Evolutionary conservation across 768 basidiomycete species (phyloP), one percentile per base, ranked within the genome.

Genomic region (Exsudoporus frostii): DNA sequence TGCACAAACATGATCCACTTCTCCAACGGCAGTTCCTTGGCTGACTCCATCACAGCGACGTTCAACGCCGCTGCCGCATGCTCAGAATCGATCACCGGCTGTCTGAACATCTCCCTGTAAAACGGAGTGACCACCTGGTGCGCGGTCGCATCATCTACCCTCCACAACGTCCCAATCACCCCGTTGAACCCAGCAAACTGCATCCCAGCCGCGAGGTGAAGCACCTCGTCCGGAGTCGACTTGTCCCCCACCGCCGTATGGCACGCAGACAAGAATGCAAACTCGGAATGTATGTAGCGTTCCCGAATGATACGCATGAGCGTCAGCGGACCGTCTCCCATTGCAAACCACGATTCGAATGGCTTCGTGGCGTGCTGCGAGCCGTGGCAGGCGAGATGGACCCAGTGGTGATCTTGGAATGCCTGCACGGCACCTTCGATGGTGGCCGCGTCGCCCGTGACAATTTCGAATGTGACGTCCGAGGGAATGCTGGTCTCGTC

Each of bases 121-220:
- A 48, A 39, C 17, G n/a, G 30, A 5, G 48, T 33, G 4, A 33
- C 49, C 30, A 36, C 46, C 38, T 34, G n/a, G n/a, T 17, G 42
- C 11, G 25, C 32, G 7, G 36, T 24, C 8, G 10, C 2, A 24
- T 54, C 38, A 20, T 45, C 45, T 4, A 37, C 51, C 27, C 20
- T 51, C 41, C 49, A 51, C 30, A 37, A 15, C 11, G 20, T 54
- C 29, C 53, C 41, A 36, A 49, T 34, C 19, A 51, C 40, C n/a
- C 54, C 32, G 11, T 48, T 54, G 27, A 56, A 46, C 1, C 36
- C 51, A 2, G 40, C 20, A 36, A 44, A 44, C 17, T 27, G 25
- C 17, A 42, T 42, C 3, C 41, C 17, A n/a, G 25, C 25, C 10
- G 17, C 10, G 6, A 32, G 32, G 32, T 32, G 32, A 32, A 40